Percentiles rank a stretch among this genome's conserved stretches.
These are phyloP conservation scores for Hyphopichia fennica DNA, from an alignment of 1,139 yeast genomes.

Conservation along the genomic window DNA sequence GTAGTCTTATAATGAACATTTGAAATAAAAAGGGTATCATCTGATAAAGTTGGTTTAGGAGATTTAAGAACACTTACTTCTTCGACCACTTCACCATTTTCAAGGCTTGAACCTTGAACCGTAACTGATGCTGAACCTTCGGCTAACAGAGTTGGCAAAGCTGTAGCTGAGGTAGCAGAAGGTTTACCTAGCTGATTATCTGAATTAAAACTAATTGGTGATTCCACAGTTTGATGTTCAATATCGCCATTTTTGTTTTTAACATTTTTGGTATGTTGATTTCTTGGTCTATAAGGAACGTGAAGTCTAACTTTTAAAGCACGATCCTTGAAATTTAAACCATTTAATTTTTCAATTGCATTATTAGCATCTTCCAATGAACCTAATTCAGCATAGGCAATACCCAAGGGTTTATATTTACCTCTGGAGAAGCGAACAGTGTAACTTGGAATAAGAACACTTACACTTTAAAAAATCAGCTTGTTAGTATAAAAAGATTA, in stretches of 20 bases:
- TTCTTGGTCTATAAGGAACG: slow-evolving; percentile 37
- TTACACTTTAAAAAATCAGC: slow-evolving; percentile 25
- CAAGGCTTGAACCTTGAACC: neutral
- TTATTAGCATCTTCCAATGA: slow-evolving; percentile 47
- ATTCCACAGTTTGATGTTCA: neutral
- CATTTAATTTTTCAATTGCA: slow-evolving; percentile 45
- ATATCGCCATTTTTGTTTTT: neutral
- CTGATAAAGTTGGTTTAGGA: slow-evolving; percentile 21
- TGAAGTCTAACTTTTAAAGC: slow-evolving; percentile 36
- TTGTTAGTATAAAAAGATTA: neutral
- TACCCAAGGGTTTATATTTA: slow-evolving; percentile 54
- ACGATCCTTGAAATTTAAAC: slow-evolving; percentile 39
- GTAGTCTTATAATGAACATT: slow-evolving; percentile 40
- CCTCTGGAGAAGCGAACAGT: slow-evolving; percentile 45
- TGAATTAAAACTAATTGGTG: neutral
- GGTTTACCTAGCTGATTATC: neutral
- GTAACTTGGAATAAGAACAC: slow-evolving; percentile 55
- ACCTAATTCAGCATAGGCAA: slow-evolving; percentile 66
- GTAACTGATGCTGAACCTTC: neutral
- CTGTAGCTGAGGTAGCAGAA: neutral
- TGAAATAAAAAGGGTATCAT: slow-evolving; percentile 53
- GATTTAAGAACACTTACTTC: slow-evolving; percentile 6
- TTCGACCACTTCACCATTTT: neutral
- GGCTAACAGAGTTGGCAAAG: neutral
- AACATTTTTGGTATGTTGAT: neutral